Conservation (phyloP, 768 basidiomycete species). For the Mycena alexandri region DNA sequence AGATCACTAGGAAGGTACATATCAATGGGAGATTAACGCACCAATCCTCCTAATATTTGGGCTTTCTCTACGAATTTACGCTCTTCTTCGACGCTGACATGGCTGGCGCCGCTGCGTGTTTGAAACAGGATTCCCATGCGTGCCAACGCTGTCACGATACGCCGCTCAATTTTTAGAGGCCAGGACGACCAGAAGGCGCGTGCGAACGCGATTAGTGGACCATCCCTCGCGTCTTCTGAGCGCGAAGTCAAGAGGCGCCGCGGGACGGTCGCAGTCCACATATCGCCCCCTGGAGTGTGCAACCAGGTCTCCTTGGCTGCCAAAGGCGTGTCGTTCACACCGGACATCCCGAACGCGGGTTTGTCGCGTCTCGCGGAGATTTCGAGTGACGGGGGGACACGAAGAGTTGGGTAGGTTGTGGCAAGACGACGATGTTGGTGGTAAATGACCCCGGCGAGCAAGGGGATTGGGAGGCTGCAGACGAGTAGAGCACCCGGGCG, state of each 20-base stretch:
- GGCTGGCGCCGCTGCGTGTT: neutral
- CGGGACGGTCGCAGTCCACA: conserved; percentile 23
- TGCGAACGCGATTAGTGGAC: conserved; percentile 8
- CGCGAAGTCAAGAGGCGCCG: neutral
- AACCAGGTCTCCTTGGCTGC: conserved; percentile 5
- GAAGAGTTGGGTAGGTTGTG: conserved; percentile 15
- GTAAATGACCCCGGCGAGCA: conserved; percentile 8
- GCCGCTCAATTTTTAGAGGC: conserved; percentile 18
- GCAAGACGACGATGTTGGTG: conserved; percentile 16
- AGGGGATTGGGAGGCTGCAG: conserved; percentile 1
- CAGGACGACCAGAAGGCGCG: conserved; percentile 27
- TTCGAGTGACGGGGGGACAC: conserved; percentile 9
- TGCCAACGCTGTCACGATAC: conserved; percentile 1
- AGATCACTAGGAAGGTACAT: too few relatives aligned
- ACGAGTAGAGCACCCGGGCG: neutral
- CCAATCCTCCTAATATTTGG: neutral
- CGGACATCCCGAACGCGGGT: conserved; percentile 21
- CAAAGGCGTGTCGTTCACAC: neutral
- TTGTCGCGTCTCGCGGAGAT: conserved; percentile 22
- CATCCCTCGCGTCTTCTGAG: neutral
- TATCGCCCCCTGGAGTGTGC: conserved; percentile 19
- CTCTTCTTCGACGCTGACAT: neutral
- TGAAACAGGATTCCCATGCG: conserved; percentile 1
- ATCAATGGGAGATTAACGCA: too few relatives aligned
- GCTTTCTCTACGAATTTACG: neutral